These are phyloP conservation scores for Prinsepia uniflora DNA, from an alignment of 306 rosid genomes.

Conservation along the genomic window DNA sequence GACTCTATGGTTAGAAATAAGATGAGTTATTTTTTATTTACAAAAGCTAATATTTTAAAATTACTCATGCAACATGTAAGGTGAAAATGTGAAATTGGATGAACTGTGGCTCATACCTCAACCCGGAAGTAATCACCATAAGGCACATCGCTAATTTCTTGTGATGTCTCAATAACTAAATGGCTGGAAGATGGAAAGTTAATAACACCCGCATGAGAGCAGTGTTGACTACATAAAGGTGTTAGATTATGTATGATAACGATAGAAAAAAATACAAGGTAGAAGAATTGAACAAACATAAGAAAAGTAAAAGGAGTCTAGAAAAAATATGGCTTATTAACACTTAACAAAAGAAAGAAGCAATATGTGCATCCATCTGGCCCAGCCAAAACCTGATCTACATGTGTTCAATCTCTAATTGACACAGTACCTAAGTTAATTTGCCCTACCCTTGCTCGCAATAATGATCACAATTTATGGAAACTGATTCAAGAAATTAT, in stretches of 20 bases:
- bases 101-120: slow-evolving; percentile 50
- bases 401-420: background rate
- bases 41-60: background rate
- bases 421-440: background rate
- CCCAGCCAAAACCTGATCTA: slow-evolving; percentile 1
- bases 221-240: background rate
- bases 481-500: slow-evolving; percentile 4
- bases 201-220: background rate
- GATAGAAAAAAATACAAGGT: background rate
- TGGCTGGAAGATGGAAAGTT: slow-evolving; percentile 52
- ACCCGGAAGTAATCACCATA: slow-evolving; percentile 85
- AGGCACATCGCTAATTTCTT: slow-evolving; percentile 88
- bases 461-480: background rate
- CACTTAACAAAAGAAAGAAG: background rate
- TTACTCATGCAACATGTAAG: background rate
- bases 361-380: background rate
- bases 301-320: background rate
- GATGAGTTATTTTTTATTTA: background rate
- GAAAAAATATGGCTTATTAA: background rate
- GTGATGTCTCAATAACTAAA: slow-evolving; percentile 83
- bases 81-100: slow-evolving; percentile 16
- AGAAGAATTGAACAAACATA: background rate
- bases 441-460: background rate
- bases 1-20: background rate
- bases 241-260: background rate